Evolutionary conservation across 2,329 filamentous ascomycete species (phyloP), one percentile per base, ranked within the genome.

Genomic region (Aspergillus ustus): DNA sequence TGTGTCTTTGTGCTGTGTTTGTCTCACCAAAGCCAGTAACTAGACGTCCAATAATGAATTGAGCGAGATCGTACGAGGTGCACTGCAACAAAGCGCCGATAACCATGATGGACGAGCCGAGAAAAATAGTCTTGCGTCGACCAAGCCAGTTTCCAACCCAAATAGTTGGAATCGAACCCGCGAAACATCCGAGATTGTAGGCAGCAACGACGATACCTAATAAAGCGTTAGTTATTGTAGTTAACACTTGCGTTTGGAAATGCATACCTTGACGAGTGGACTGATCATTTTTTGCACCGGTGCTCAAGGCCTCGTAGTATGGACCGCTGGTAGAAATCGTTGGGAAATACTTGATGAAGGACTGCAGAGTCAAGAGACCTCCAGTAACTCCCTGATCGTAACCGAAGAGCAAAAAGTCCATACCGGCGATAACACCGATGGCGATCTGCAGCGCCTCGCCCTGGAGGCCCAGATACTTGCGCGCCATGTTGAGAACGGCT

Each of bases 101-200:
- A 3, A 82, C 74, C 75, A 85, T 83, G 66, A 84, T 81, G 17
- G 76, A 65, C 3, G 78, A 82, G 4, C 81, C 82, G 9, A 78
- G 56, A 67, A 84, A 82, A 62, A 84, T 84, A 5, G 82, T 81
- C 64, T 77, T 78, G 50, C 80, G 78, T 28, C 84, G 80, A 34
- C 84, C 84, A 15, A 85, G 79, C 17, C 75, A 73, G 57, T 86
- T 81, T 52, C 83, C 84, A 20, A 81, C 65, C 73, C 81, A 82
- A 61, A 84, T 84, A 50, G 81, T 83, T 11, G 78, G 70, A 44
- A 84, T 74, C 2, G 82, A 81, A 29, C 82, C 82, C 22, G 76
- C 75, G 68, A 85, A 83, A 70, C 82, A 84, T 20, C 82, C 81
- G n/a, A 82, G 55, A 58, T 81, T 82, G 67, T 82, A 82, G 8